A percentile compares a stretch with the other conserved stretches of the same genome.
These are phyloP conservation scores for Diversispora eburnea DNA, from an alignment of 192 early-diverging fungal species.

Conservation along the genomic window DNA sequence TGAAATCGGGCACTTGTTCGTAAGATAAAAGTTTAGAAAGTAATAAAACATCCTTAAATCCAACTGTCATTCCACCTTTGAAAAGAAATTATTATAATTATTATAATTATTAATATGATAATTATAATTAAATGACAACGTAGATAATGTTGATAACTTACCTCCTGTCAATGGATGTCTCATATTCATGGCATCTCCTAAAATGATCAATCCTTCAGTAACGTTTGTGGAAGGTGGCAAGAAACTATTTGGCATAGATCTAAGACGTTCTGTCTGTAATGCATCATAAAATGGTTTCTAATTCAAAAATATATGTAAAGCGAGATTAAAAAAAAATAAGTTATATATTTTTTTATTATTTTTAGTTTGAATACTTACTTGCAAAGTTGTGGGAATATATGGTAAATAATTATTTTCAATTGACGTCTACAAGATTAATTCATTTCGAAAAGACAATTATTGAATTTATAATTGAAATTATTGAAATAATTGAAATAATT, in stretches of 20 bases:
- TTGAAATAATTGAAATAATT: neutral
- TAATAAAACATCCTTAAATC: constrained; percentile 84
- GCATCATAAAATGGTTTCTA: constrained; percentile 51
- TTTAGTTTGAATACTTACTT: constrained; percentile 27
- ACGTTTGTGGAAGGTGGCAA: constrained; percentile 80
- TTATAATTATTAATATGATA: neutral
- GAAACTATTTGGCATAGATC: constrained; percentile 88
- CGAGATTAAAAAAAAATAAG: neutral
- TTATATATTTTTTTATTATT: too few relatives aligned
- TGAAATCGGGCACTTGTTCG: constrained; percentile 45
- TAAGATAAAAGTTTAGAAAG: constrained; percentile 57
- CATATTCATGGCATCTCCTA: constrained; percentile 97
- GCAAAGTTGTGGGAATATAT: constrained; percentile 63
- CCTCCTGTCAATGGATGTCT: constrained; percentile 92
- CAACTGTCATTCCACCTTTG: constrained; percentile 91
- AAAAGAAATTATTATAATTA: neutral
- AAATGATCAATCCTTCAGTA: constrained; percentile 69
- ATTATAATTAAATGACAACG: too few relatives aligned
- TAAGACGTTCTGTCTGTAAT: constrained; percentile 66
- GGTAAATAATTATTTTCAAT: constrained; percentile 61
- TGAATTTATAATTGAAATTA: constrained; percentile 18
- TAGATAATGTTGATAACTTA: neutral
- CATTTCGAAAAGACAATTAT: neutral
- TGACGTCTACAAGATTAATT: constrained; percentile 43
- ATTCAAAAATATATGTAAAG: neutral